Evolutionary conservation across 805 yeast species (phyloP), one percentile per base, ranked within the genome.

Genomic region (Starmera dryadoides): DNA sequence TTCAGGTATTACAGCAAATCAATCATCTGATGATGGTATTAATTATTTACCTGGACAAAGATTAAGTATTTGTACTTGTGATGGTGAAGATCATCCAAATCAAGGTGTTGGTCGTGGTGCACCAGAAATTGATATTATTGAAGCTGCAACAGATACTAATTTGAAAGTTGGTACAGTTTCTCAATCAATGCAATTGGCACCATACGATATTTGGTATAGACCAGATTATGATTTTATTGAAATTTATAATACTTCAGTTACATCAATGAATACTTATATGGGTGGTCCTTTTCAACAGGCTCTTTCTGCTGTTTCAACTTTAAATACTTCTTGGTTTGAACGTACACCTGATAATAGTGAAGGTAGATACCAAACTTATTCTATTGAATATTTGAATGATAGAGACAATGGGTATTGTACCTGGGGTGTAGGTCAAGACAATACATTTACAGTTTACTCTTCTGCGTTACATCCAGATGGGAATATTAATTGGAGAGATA

Each of bases 231-330:
- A 66, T 42, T 72, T 62, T 42, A 54, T 71, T 33, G 68, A 63
- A 34, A 52, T 72, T 32, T 52, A 69, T 45, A 68, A 72, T 47
- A 28, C 31, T 6, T 56, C 67, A 15, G 58, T 64, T 23, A 66
- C 77, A 2, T 45, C 63, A 14, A 66, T 71, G 68, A 68, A 66
- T 45, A 55, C 70, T 1, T 71, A 66, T 45, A 57, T 71, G 11
- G 78, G 78, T 7, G 73, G 75, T 12, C 76, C 77, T 3, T 63
- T 59, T 48, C 78, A 72, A 48, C 71, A 72, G 47, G 75, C 74
- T 4, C 59, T 68, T 15, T 64, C 71, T 6, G 73, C 75, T 17
- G 62, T 72, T 15, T 64, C 73, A 4, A 72, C 63, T 3, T 63
- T 67, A 14, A 62, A 75, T 1, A 69, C 73, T 0, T 57, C 66